Conservation (phyloP, 2,329 filamentous ascomycete genomes). For the Hirsutella minnesotensis region DNA sequence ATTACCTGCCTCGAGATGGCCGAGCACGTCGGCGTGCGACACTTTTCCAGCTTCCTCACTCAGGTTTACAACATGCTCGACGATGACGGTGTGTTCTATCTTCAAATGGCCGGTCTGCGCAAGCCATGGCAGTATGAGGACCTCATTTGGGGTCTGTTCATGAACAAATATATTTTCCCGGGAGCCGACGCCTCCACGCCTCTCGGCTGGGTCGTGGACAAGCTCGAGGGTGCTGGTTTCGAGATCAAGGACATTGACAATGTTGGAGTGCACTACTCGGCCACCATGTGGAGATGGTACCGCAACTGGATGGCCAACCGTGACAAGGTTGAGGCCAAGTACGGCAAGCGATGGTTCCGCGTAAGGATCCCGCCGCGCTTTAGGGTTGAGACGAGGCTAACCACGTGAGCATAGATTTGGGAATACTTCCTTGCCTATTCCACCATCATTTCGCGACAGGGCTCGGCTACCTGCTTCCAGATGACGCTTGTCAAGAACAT, state of each 20-base stretch:
- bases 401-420: conserved; percentile 56
- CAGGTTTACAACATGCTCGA: conserved; percentile 94
- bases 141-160: conserved; percentile 94
- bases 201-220: conserved; percentile 74
- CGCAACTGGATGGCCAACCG: conserved; percentile 93
- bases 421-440: conserved; percentile 84
- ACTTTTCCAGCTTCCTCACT: conserved; percentile 67
- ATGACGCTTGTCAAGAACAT: conserved; percentile 86
- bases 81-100: conserved; percentile 90
- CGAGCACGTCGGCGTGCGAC: conserved; percentile 92
- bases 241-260: conserved; percentile 91
- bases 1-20: conserved; percentile 98
- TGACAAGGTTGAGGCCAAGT: conserved; percentile 89
- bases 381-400: not conserved
- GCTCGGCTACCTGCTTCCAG: conserved; percentile 79
- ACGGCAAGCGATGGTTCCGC: conserved; percentile 90
- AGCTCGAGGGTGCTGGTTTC: conserved; percentile 57
- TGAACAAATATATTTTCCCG: conserved; percentile 99
- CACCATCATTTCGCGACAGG: conserved; percentile 77
- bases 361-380: conserved; percentile 37
- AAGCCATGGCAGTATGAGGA: conserved; percentile 98
- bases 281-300: conserved; percentile 97
- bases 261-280: conserved; percentile 91
- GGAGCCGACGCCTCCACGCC: conserved; percentile 93
- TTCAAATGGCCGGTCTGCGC: conserved; percentile 88